Evolutionary conservation across 257 asterid genomes (phyloP).

Genomic region (Anisodus acutangulus): DNA sequence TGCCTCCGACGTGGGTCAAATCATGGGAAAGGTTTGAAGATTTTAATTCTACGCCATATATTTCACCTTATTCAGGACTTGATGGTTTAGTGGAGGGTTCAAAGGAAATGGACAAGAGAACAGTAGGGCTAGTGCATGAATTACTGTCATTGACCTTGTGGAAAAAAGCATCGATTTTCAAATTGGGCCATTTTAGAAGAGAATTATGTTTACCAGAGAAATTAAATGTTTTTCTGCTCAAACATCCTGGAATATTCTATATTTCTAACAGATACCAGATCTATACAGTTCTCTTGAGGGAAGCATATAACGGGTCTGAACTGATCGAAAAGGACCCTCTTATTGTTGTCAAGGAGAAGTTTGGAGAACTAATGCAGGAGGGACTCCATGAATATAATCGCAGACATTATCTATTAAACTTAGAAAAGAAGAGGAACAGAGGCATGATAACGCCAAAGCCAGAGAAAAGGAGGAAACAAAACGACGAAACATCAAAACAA

Average conservation of each 20-base stretch:
- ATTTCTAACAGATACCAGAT: constrained; percentile 38
- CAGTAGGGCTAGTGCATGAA: constrained; percentile 73
- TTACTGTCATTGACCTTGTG: constrained; percentile 76
- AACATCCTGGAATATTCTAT: constrained; percentile 72
- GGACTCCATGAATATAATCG: constrained; percentile 84
- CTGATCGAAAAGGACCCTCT: constrained; percentile 81
- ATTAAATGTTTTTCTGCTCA: constrained; percentile 69
- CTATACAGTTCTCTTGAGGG: constrained; percentile 80
- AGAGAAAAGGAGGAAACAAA: constrained; percentile 39
- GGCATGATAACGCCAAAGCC: constrained; percentile 47
- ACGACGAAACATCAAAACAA: constrained; percentile 35
- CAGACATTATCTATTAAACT: constrained; percentile 66
- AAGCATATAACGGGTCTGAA: constrained; percentile 70
- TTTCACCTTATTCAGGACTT: constrained; percentile 65
- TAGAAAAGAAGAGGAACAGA: constrained; percentile 73
- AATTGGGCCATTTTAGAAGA: constrained; percentile 74
- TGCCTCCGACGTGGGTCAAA: constrained; percentile 66
- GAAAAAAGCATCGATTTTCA: constrained; percentile 75
- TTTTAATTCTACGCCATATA: constrained; percentile 73
- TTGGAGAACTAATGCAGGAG: constrained; percentile 87
- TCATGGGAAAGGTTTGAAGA: constrained; percentile 72
- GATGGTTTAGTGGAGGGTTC: constrained; percentile 56
- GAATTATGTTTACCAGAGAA: constrained; percentile 77
- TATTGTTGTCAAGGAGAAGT: constrained; percentile 81
- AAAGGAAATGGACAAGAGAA: constrained; percentile 72